Conservation (phyloP, 768 basidiomycete species). For the Termitomyces sp. region DNA sequence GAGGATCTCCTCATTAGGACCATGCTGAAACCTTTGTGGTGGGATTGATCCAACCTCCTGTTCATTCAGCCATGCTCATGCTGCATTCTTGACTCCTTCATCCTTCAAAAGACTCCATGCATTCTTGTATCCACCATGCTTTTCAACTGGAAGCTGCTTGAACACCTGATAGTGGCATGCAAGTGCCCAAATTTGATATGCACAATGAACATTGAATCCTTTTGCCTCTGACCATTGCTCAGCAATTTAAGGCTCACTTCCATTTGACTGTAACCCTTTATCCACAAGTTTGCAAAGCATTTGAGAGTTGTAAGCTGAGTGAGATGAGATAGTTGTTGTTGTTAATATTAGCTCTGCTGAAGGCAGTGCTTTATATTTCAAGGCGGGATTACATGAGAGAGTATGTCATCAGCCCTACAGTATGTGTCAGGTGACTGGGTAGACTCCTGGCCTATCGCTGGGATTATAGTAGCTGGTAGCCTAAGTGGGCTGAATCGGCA, state of each 20-base stretch:
- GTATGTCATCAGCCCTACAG: too few species aligned
- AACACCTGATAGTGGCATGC: background rate
- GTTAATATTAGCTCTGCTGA: too few species aligned
- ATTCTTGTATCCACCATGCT: background rate
- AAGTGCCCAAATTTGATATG: conserved; percentile 14
- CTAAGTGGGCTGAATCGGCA: too few species aligned
- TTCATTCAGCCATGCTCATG: conserved; percentile 17
- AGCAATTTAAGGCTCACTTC: conserved; percentile 30
- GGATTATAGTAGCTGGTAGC: too few species aligned
- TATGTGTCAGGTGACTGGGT: too few species aligned
- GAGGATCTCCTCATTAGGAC: conserved; percentile 26
- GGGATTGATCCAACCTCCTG: conserved; percentile 27
- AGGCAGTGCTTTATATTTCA: too few species aligned
- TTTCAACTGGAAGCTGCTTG: background rate
- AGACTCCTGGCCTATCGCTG: too few species aligned
- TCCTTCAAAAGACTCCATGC: background rate
- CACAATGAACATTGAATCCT: conserved; percentile 2
- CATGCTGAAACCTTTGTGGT: conserved; percentile 18
- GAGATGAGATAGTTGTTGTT: too few species aligned
- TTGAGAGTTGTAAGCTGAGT: conserved; percentile 30
- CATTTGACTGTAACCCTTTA: conserved; percentile 27
- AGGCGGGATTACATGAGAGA: too few species aligned
- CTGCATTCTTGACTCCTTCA: background rate
- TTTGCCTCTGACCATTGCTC: conserved; percentile 31
- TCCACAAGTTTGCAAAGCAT: conserved; percentile 30